phyloP scores from a whole-genome alignment of 2,329 filamentous ascomycete species.

The Pyricularia sp. region DNA sequence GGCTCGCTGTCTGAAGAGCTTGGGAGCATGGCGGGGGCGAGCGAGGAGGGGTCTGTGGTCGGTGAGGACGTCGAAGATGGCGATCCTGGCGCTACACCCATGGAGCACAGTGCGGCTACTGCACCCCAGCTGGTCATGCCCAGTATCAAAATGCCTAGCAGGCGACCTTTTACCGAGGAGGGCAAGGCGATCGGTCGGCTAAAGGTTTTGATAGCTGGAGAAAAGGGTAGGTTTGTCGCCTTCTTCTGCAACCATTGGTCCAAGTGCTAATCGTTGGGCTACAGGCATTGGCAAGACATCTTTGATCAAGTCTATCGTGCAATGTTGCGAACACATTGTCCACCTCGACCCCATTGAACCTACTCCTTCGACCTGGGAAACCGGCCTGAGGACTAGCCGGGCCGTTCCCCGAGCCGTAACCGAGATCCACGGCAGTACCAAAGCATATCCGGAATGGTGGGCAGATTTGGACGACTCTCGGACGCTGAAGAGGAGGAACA shows the following conservation, averaged over 20 bases:
- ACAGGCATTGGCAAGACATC: slow-evolving; percentile 78
- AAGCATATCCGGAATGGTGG: slow-evolving; percentile 84
- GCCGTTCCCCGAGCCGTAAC: slow-evolving; percentile 25
- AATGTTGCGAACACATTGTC: slow-evolving; percentile 81
- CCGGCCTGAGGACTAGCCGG: slow-evolving; percentile 2
- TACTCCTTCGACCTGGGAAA: slow-evolving; percentile 8
- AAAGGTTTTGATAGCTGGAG: slow-evolving; percentile 78
- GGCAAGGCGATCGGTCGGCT: slow-evolving; percentile 75
- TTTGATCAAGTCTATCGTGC: slow-evolving; percentile 76
- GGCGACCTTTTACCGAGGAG: slow-evolving; percentile 77
- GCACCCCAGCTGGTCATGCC: slow-evolving; percentile 92
- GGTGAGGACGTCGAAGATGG: slow-evolving; percentile 23
- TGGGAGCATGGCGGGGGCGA: slow-evolving; percentile 1
- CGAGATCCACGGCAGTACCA: slow-evolving; percentile 68
- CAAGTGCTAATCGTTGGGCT: slow-evolving; percentile 6
- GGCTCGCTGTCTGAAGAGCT: slow-evolving; percentile 32
- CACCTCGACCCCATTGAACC: slow-evolving; percentile 62
- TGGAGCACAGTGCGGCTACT: slow-evolving; percentile 31
- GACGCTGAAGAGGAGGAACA: slow-evolving; percentile 50
- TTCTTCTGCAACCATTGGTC: neutral
- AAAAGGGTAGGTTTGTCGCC: slow-evolving; percentile 41
- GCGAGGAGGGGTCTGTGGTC: neutral
- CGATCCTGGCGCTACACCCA: slow-evolving; percentile 17
- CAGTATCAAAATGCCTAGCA: slow-evolving; percentile 78
- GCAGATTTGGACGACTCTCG: slow-evolving; percentile 57